phyloP scores from a whole-genome alignment of 2,329 filamentous ascomycete genomes.

The Rhexocercosporidium sp. region DNA sequence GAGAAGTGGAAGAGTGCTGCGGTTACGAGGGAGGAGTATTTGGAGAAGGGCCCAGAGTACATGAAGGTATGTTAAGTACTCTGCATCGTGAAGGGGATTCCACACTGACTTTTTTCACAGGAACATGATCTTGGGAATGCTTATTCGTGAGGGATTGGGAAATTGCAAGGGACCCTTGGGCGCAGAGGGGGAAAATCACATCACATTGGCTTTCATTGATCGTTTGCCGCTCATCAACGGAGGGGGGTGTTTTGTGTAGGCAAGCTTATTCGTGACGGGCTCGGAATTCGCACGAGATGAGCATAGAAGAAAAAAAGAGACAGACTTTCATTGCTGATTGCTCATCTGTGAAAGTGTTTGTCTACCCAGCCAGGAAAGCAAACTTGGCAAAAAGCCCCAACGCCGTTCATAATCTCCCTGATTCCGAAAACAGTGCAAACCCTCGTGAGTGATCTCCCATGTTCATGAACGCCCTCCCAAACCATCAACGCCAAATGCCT shows the following conservation, averaged over 20 bases:
- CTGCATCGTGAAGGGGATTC: background rate
- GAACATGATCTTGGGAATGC: conserved; percentile 72
- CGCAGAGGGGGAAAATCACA: too few species aligned
- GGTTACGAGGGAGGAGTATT: conserved; percentile 81
- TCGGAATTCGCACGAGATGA: background rate
- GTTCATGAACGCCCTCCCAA: conserved; percentile 14
- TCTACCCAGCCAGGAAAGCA: background rate
- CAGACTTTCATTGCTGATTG: conserved; percentile 12
- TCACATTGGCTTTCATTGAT: background rate
- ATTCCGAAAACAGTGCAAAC: conserved; percentile 5
- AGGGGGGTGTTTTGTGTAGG: too few species aligned
- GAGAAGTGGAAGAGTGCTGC: conserved; percentile 65
- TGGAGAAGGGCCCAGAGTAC: conserved; percentile 93
- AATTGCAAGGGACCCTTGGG: background rate
- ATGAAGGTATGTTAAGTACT: conserved; percentile 69
- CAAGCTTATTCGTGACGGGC: too few species aligned
- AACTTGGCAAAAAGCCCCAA: conserved; percentile 1
- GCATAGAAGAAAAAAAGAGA: conserved; percentile 1
- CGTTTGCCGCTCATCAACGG: background rate
- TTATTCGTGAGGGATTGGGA: conserved; percentile 42
- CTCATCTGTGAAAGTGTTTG: background rate
- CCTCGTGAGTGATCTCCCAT: conserved; percentile 6
- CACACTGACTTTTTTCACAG: conserved; percentile 45
- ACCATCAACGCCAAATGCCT: conserved; percentile 21
- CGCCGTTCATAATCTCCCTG: conserved; percentile 6